Evolutionary conservation across 1,139 yeast genomes (phyloP).

Genomic region (Scheffersomyces cryptocercus): DNA sequence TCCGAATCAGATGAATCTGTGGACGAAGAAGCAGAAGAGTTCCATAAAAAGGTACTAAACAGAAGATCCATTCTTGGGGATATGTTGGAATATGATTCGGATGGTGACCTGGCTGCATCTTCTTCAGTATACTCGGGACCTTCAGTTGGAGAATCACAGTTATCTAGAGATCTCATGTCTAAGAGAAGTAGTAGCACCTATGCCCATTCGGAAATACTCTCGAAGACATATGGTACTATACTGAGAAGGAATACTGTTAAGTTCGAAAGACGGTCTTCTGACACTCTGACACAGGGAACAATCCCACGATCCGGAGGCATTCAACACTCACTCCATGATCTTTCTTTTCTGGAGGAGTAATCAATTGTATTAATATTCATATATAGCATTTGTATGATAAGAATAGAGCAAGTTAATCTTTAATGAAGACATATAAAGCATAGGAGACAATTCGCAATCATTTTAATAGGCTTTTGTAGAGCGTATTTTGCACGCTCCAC

Average conservation of each 20-base stretch:
- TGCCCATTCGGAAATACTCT: neutral
- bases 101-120: conserved; percentile 19
- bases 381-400: no score
- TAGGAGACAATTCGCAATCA: no score
- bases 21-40: conserved; percentile 25
- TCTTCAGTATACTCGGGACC: conserved; percentile 2
- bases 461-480: no score
- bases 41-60: conserved; percentile 26
- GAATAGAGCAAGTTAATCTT: no score
- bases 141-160: neutral
- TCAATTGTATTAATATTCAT: no score
- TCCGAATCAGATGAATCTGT: conserved; percentile 5
- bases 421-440: no score
- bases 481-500: no score
- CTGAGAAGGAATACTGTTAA: conserved; percentile 5
- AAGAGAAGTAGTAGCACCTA: neutral
- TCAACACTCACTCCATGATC: conserved; percentile 8
- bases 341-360: no score
- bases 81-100: conserved; percentile 48
- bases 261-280: neutral
- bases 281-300: conserved; percentile 10
- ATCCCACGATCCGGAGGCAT: conserved; percentile 22
- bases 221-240: conserved; percentile 20
- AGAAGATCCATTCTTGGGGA: conserved; percentile 48
- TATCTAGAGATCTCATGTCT: neutral